A percentile compares a stretch with the other conserved stretches of the same genome.
Conservation (phyloP, 371 early-diverging fungal species). For the Apophysomyces variabilis region DNA sequence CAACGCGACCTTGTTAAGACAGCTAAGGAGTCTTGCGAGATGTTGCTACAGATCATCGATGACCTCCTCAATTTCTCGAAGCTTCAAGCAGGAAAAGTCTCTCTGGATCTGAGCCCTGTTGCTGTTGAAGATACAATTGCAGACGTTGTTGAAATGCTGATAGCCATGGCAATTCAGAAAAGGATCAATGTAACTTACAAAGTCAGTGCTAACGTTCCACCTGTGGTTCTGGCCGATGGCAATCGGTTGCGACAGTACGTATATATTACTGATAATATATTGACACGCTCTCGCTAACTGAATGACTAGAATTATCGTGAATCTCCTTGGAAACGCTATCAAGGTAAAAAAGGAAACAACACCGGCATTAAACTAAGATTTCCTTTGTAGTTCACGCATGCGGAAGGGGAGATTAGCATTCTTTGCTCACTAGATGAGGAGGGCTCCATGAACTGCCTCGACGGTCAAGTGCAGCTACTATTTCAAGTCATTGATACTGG, state of each 20-base stretch:
- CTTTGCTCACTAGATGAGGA: constrained; percentile 38
- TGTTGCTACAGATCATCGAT: constrained; percentile 64
- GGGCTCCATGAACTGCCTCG: constrained; percentile 15
- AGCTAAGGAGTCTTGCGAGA: constrained; percentile 63
- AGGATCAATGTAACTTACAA: constrained; percentile 53
- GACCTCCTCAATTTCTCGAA: constrained; percentile 69
- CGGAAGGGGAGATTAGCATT: constrained; percentile 53
- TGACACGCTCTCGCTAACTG: constrained; percentile 6
- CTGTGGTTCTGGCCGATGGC: constrained; percentile 54
- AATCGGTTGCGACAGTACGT: constrained; percentile 46
- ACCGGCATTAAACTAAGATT: too few species aligned
- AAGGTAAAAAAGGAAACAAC: constrained; percentile 17
- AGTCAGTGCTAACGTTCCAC: constrained; percentile 38
- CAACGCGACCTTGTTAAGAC: constrained; percentile 64
- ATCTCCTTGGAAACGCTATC: constrained; percentile 48
- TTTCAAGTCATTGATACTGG: constrained; percentile 57
- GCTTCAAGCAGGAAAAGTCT: constrained; percentile 65
- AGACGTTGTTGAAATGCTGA: constrained; percentile 59
- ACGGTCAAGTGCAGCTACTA: constrained; percentile 24
- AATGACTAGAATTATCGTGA: constrained; percentile 35
- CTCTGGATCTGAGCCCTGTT: constrained; percentile 52
- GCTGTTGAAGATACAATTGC: constrained; percentile 57
- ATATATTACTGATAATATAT: constrained; percentile 9
- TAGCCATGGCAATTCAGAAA: constrained; percentile 58
- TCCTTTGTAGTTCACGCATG: constrained; percentile 50